phyloP scores from a whole-genome alignment of 2,329 filamentous ascomycete species.

The Biscogniauxia marginata region DNA sequence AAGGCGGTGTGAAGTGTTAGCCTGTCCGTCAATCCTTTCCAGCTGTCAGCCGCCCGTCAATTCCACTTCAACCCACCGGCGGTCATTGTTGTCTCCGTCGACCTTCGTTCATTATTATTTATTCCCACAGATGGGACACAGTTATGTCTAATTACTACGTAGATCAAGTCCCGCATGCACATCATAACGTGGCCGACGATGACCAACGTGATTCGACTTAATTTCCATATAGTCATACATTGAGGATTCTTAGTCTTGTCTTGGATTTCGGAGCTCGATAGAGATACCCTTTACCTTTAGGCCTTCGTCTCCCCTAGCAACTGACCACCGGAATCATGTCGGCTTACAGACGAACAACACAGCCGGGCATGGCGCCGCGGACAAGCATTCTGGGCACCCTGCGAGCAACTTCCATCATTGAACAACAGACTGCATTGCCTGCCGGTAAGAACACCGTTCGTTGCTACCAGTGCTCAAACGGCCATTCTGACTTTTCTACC shows the following conservation, averaged over 20 bases:
- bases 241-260: too few relatives aligned
- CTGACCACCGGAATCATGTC: constrained; percentile 25
- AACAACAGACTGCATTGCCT: constrained; percentile 74
- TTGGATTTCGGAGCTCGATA: too few relatives aligned
- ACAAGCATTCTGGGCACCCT: constrained; percentile 71
- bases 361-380: constrained; percentile 35
- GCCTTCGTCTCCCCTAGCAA: neutral
- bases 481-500: constrained; percentile 3
- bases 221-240: neutral
- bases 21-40: neutral
- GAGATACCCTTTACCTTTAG: neutral
- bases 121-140: neutral
- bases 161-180: neutral
- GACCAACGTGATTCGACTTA: neutral
- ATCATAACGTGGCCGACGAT: neutral
- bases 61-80: neutral
- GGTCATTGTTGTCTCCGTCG: neutral
- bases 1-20: constrained; percentile 12
- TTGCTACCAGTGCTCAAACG: neutral
- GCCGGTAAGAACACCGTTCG: constrained; percentile 58
- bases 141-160: neutral
- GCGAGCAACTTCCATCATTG: constrained; percentile 76
- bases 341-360: constrained; percentile 39
- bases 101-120: neutral
- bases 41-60: neutral